Base-by-base conservation (phyloP, 805 yeast species). In the Pichia scutulata region DNA sequence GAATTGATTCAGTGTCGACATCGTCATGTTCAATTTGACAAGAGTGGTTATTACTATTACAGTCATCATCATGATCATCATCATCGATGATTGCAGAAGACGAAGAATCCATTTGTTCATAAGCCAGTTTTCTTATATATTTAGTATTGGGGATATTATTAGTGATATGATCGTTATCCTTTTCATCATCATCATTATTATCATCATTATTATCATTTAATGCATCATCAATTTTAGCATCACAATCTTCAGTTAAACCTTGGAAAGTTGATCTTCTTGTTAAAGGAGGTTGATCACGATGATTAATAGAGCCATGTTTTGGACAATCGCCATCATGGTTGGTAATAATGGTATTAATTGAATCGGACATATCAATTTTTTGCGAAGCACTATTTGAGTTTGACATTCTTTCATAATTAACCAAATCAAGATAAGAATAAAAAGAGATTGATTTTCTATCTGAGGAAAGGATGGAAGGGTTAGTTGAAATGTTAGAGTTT, bases 361-460 rank as follows among this genome's bases (percentile, higher is more conserved):
- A 6, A 47, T 24, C 21, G 9, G 5, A 19, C 25, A 19, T 40
- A 26, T 18, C 7, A 19, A 21, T 30, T 7, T 25, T 25, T 7
- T 25, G 6, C 6, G 6, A 7, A 25, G 6, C 9, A 25, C 9
- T 25, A n/a, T 41, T 41, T 4, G 25, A 13, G n/a, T 49, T 48
- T 8, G 55, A 43, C 43, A 47, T 25, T 40, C 62, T 47, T 46
- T 66, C 70, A 46, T 53, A 61, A 44, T 60, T 61, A 28, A 66
- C 58, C 25, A 66, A 50, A 41, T 67, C 70, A 3, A 64, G 59
- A 41, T 58, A 67, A 2, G 71, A 64, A 53, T 62, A 66, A 52
- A 66, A 67, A 19, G 65, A 58, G 28, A 67, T 58, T 4, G 66
- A 58, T 43, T 61, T 60, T n/a, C 66, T 55, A 18, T 49, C 39